These are phyloP conservation scores for Cutaneotrichosporon curvatum DNA, from an alignment of 1,284 basidiomycete genomes.

Conservation along the genomic window DNA sequence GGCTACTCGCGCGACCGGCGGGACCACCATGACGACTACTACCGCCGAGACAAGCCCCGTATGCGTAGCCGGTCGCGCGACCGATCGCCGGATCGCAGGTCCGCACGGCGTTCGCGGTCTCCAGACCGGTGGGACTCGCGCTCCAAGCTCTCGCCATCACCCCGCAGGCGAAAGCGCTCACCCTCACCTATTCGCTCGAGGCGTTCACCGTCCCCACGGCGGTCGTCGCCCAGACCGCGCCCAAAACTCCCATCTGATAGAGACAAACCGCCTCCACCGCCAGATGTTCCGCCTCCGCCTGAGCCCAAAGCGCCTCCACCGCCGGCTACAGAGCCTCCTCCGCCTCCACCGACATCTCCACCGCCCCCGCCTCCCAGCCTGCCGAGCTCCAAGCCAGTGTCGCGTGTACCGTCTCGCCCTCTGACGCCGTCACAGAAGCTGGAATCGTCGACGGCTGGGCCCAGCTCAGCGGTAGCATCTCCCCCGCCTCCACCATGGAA, in stretches of 20 bases:
- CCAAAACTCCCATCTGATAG: too few relatives aligned
- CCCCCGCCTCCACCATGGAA: slow-evolving; percentile 7
- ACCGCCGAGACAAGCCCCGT: slow-evolving; percentile 1
- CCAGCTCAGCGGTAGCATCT: slow-evolving; percentile 1
- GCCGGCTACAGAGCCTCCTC: not conserved
- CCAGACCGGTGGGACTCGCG: slow-evolving; percentile 1
- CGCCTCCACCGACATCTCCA: slow-evolving; percentile 18
- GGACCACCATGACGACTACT: not conserved
- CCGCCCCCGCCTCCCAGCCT: slow-evolving; percentile 17
- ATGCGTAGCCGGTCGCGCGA: slow-evolving; percentile 5
- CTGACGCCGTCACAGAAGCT: slow-evolving; percentile 4
- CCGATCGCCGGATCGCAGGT: not conserved
- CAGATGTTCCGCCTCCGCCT: not conserved
- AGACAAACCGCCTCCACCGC: slow-evolving; percentile 1
- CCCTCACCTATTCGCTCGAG: not conserved
- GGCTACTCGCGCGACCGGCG: not conserved
- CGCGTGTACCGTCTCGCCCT: slow-evolving; percentile 10
- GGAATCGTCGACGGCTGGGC: too few relatives aligned
- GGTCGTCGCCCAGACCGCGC: not conserved
- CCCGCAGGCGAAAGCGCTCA: not conserved
- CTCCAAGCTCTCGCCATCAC: slow-evolving; percentile 1
- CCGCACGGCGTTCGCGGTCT: not conserved
- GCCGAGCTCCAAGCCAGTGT: slow-evolving; percentile 12
- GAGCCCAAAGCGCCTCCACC: slow-evolving; percentile 1
- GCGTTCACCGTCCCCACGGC: slow-evolving; percentile 2